Evolutionary conservation across 2,329 filamentous ascomycete species (phyloP).

Genomic region (Bisporella sp.): DNA sequence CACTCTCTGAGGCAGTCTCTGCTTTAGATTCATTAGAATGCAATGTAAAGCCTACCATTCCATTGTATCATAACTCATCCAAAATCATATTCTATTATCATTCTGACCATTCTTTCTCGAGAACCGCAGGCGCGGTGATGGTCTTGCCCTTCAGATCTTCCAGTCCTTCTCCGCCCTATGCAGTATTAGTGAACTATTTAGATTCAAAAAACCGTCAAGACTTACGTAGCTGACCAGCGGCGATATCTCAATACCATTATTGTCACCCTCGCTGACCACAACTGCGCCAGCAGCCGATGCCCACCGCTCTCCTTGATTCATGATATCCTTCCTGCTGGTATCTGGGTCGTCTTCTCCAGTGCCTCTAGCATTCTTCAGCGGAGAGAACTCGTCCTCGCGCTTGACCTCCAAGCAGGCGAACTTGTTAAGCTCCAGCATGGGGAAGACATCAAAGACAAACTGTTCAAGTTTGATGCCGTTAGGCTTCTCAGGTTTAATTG

Average conservation of each 20-base stretch:
- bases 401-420: slow-evolving; percentile 95
- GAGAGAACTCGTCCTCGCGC: slow-evolving; percentile 96
- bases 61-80: too few species aligned
- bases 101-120: slow-evolving; percentile 31
- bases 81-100: too few species aligned
- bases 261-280: slow-evolving; percentile 57
- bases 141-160: slow-evolving; percentile 46
- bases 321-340: slow-evolving; percentile 85
- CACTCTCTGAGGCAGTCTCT: too few species aligned
- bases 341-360: slow-evolving; percentile 90
- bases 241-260: slow-evolving; percentile 78
- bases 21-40: too few species aligned
- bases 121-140: slow-evolving; percentile 44
- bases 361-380: slow-evolving; percentile 82
- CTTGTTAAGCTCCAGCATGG: slow-evolving; percentile 74
- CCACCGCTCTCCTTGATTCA: slow-evolving; percentile 86
- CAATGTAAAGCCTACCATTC: too few species aligned
- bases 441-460: slow-evolving; percentile 98
- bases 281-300: slow-evolving; percentile 68
- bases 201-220: slow-evolving; percentile 23
- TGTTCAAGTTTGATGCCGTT: slow-evolving; percentile 99
- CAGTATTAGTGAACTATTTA: slow-evolving; percentile 41
- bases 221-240: slow-evolving; percentile 93
- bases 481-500: slow-evolving; percentile 84
- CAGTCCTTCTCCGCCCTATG: slow-evolving; percentile 56